Percentiles rank a stretch among this genome's conserved stretches.
Conservation (phyloP, 805 yeast species). For the Metschnikowia arizonensis region DNA sequence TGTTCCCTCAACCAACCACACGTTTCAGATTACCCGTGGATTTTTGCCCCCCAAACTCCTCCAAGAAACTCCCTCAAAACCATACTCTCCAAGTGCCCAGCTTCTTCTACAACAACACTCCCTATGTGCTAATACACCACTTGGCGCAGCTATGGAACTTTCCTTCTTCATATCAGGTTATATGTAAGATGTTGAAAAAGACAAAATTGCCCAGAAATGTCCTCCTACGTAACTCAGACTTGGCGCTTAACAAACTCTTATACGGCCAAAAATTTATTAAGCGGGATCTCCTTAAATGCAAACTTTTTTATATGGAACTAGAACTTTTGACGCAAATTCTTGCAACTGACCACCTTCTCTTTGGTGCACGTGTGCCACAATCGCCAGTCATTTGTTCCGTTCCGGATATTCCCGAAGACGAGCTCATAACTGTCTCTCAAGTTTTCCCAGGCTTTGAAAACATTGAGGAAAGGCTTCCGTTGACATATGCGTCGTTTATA, state of each 20-base stretch:
- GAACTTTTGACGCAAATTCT: constrained; percentile 19
- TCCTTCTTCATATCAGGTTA: constrained; percentile 42
- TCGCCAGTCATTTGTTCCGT: neutral
- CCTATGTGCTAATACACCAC: constrained; percentile 28
- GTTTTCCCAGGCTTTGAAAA: constrained; percentile 40
- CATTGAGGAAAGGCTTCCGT: constrained; percentile 25
- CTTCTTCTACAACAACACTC: constrained; percentile 7
- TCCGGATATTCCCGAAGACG: constrained; percentile 18
- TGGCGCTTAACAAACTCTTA: constrained; percentile 23
- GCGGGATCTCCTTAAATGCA: constrained; percentile 16
- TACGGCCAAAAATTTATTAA: constrained; percentile 18
- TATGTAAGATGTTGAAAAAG: constrained; percentile 24
- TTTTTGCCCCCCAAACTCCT: constrained; percentile 7
- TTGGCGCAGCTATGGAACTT: constrained; percentile 34
- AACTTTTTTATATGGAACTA: constrained; percentile 28
- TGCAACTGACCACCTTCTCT: constrained; percentile 16
- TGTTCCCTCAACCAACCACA: neutral
- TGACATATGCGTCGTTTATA: constrained; percentile 34
- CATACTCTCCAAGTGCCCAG: constrained; percentile 11
- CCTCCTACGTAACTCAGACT: constrained; percentile 17
- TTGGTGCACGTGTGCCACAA: constrained; percentile 9
- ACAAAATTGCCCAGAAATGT: constrained; percentile 16
- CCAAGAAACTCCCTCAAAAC: constrained; percentile 5
- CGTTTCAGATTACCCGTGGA: constrained; percentile 11
- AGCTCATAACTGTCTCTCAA: constrained; percentile 33